Evolutionary conservation across 257 asterid genomes (phyloP).

Genomic region (Nicotiana obtusifolia): DNA sequence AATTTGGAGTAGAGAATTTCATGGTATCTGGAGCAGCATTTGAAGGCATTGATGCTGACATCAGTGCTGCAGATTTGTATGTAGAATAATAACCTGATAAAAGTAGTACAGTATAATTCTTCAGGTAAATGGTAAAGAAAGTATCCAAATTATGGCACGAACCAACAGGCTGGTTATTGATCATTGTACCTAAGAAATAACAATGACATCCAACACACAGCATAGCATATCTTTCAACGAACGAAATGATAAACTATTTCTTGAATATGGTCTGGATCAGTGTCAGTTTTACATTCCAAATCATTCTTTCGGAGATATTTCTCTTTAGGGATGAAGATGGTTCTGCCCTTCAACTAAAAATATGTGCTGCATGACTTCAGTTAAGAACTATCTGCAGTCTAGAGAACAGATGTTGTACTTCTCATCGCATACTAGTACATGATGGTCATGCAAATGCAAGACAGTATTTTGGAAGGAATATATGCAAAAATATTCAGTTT

Average conservation of each 20-base stretch:
- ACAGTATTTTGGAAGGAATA: neutral
- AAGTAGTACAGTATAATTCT: neutral
- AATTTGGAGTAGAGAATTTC: conserved; percentile 38
- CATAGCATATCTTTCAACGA: neutral
- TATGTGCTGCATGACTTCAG: neutral
- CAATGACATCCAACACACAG: neutral
- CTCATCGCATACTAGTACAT: neutral
- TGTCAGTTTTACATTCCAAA: neutral
- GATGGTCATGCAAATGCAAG: neutral
- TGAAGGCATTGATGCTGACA: conserved; percentile 34
- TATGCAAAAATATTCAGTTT: neutral
- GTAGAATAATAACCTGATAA: conserved; percentile 47
- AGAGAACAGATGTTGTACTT: neutral
- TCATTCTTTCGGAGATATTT: neutral
- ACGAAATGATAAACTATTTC: neutral
- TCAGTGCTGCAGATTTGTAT: conserved; percentile 36
- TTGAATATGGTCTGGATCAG: neutral
- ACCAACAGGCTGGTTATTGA: neutral
- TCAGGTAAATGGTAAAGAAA: neutral
- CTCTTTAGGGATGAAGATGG: neutral
- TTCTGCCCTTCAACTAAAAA: neutral
- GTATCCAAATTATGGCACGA: neutral
- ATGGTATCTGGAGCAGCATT: conserved; percentile 20
- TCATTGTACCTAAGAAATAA: neutral
- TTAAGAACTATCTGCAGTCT: neutral